These are phyloP conservation scores for Debaryomyces prosopidis DNA, from an alignment of 805 yeast genomes.

Conservation along the genomic window DNA sequence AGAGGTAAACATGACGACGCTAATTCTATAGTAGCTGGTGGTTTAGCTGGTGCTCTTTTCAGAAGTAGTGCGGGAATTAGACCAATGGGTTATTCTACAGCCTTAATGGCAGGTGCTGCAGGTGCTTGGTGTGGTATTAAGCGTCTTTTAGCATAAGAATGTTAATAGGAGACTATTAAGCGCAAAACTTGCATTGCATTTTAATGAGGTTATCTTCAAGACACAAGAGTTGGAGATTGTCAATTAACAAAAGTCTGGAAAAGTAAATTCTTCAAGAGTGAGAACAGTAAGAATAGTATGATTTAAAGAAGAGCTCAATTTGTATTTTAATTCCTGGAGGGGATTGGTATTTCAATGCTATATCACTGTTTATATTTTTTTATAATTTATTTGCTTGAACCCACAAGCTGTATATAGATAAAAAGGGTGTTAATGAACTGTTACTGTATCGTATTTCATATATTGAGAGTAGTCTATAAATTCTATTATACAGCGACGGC, in stretches of 20 bases:
- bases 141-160: conserved; percentile 22
- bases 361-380: conserved; percentile 1
- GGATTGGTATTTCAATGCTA: neutral
- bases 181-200: conserved; percentile 1
- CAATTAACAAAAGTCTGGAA: neutral
- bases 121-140: conserved; percentile 91
- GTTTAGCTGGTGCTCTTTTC: conserved; percentile 87
- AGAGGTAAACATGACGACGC: conserved; percentile 88
- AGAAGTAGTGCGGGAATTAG: conserved; percentile 80
- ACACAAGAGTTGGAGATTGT: neutral
- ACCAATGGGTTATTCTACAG: conserved; percentile 88
- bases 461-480: neutral
- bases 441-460: neutral
- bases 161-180: neutral
- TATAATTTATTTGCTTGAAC: conserved; percentile 5
- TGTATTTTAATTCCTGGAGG: neutral
- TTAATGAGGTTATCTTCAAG: neutral
- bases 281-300: neutral
- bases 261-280: neutral
- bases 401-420: conserved; percentile 11
- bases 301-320: neutral
- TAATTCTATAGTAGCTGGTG: conserved; percentile 88
- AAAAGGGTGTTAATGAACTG: conserved; percentile 1
- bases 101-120: conserved; percentile 83
- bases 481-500: conserved; percentile 2